phyloP scores from a whole-genome alignment of 768 basidiomycete genomes.

The Auricularia sp. region DNA sequence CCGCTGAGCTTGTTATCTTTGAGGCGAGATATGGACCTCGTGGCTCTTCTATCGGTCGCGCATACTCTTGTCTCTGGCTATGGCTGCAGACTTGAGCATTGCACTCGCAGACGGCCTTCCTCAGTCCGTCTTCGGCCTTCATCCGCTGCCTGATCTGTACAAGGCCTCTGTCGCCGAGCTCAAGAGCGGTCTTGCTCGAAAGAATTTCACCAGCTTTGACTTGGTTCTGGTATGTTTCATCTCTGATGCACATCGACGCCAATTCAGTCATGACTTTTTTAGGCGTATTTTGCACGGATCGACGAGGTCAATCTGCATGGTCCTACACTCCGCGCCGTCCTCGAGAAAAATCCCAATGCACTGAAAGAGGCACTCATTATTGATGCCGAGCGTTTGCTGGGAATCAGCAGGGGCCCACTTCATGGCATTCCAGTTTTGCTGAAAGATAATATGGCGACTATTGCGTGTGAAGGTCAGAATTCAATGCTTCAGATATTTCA shows the following conservation, averaged over 20 bases:
- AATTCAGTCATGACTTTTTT: not conserved
- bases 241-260: not conserved
- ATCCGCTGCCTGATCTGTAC: slow-evolving; percentile 40
- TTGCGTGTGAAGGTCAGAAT: slow-evolving; percentile 7
- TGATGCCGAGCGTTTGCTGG: slow-evolving; percentile 21
- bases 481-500: not conserved
- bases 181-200: slow-evolving; percentile 39
- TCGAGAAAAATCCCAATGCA: slow-evolving; percentile 30
- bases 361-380: slow-evolving; percentile 24
- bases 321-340: slow-evolving; percentile 27
- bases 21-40: no score
- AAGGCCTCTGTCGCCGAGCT: slow-evolving; percentile 48
- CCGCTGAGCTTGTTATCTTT: no score
- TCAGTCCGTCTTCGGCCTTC: not conserved
- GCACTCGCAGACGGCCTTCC: no score
- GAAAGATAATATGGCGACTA: slow-evolving; percentile 22
- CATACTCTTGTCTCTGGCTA: no score
- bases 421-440: slow-evolving; percentile 31
- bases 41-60: no score
- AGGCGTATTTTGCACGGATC: slow-evolving; percentile 35
- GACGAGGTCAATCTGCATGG: slow-evolving; percentile 33
- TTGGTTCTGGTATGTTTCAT: slow-evolving; percentile 40
- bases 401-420: slow-evolving; percentile 17
- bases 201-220: slow-evolving; percentile 47
- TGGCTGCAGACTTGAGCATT: no score